Base-by-base conservation (phyloP, 1,284 basidiomycete species). In the Marasmius tenuissimus region DNA sequence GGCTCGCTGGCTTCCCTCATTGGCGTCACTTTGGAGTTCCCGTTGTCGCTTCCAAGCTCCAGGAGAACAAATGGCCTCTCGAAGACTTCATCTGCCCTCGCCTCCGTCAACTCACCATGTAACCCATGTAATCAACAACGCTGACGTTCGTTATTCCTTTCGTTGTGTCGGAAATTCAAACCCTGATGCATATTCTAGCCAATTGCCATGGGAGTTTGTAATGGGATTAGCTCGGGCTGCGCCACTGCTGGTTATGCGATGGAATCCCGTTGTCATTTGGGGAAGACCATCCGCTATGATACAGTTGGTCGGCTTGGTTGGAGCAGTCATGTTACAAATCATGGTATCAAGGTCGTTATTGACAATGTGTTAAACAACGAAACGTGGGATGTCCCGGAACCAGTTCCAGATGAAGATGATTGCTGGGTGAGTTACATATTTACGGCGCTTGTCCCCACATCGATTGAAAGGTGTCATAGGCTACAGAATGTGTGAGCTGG, bases 231-330 rank as follows among this genome's bases (percentile, higher is more conserved):
- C 4, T 88, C 86, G 3, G 67, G 73, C n/a, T 89, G 87, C 68
- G 80, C 83, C 5, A 73, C 85, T 35, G 85, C 72, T 33, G 88
- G 87, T 0, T 89, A 85, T 65, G 87, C 87, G 0, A 75, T 89
- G 73, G 87, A 89, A 73, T 81, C 85, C 9, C 77, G 82, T 70
- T 94, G 94, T 70, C 94, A 95, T 70, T 80, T 92, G 0, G 96
- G 96, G 48, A 86, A 91, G 76, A 88, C 87, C 11, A 89, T 95
- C 61, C 78, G 93, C 11, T 98, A 95, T 72, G 96, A 98, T 72
- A 95, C 96, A 0, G 91, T 97, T 34, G 85, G 84, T 9, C 86
- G 89, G 70, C 82, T 92, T 40, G 87, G 88, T 4, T 98, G 97
- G 97, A 76, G 79, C 14, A 85, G 87, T 33, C 85, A 89, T 64